phyloP scores from a whole-genome alignment of 1,284 basidiomycete species.

The Fomitopsis palustris region DNA sequence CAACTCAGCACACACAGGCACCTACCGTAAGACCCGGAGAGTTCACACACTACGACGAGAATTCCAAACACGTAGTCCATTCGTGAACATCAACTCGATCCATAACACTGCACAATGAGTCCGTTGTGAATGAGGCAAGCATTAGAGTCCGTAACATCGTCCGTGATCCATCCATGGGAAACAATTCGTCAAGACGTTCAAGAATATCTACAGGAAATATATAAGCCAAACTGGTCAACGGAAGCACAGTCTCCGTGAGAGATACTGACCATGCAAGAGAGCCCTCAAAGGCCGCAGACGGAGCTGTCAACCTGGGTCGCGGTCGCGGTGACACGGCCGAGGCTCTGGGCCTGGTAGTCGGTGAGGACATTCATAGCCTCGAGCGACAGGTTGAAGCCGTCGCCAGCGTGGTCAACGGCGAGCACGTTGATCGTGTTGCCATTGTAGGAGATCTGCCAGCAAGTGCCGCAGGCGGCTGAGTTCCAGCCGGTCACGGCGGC shows the following conservation, averaged over 20 bases:
- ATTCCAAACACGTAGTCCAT: neutral
- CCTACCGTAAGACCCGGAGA: neutral
- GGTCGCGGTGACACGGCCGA: constrained; percentile 24
- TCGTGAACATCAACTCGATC: constrained; percentile 1
- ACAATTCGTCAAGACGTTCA: neutral
- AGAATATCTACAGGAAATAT: neutral
- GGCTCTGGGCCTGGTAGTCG: constrained; percentile 16
- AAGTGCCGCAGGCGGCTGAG: constrained; percentile 41
- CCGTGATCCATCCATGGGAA: neutral
- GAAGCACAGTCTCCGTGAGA: neutral
- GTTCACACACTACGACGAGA: neutral
- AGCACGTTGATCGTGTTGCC: constrained; percentile 36
- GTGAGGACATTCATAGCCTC: constrained; percentile 30
- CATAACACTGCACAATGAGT: neutral
- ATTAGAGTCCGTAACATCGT: neutral
- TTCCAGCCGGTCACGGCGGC: constrained; percentile 38
- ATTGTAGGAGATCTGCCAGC: constrained; percentile 40
- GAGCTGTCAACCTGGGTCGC: constrained; percentile 23
- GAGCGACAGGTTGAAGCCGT: constrained; percentile 38
- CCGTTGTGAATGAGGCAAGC: neutral
- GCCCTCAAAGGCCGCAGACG: constrained; percentile 22
- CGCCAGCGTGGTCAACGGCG: constrained; percentile 37
- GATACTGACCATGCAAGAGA: neutral
- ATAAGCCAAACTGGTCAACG: neutral
- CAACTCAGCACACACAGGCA: neutral